phyloP scores from a whole-genome alignment of 2,329 filamentous ascomycete genomes.

The Lachnellula subtilissima region DNA sequence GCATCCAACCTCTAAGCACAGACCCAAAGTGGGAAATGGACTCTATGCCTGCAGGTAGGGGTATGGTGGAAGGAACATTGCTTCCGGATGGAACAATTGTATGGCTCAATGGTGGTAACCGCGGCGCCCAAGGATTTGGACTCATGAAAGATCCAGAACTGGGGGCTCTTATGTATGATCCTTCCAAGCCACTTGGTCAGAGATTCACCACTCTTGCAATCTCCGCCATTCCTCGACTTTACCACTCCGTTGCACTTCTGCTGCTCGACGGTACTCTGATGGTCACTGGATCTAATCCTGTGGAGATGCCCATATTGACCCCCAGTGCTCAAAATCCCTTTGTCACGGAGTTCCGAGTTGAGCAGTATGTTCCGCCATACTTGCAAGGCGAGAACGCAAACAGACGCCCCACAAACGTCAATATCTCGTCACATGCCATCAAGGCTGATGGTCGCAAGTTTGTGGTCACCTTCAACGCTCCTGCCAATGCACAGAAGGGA shows the following conservation, averaged over 20 bases:
- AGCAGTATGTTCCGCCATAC: conserved; percentile 58
- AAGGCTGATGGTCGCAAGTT: conserved; percentile 40
- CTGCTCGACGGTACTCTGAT: conserved; percentile 56
- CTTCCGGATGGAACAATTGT: conserved; percentile 56
- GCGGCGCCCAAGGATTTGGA: conserved; percentile 56
- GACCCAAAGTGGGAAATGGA: conserved; percentile 53
- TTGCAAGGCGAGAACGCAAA: conserved; percentile 46
- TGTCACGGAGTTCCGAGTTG: conserved; percentile 57
- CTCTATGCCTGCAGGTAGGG: conserved; percentile 51
- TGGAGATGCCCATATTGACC: conserved; percentile 50
- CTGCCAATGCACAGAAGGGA: conserved; percentile 37
- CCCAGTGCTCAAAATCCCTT: conserved; percentile 43
- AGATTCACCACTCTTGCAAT: conserved; percentile 43
- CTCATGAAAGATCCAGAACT: conserved; percentile 49
- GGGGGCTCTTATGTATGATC: conserved; percentile 54
- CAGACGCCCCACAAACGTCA: conserved; percentile 44
- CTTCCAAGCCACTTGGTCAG: conserved; percentile 43
- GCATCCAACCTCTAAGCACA: conserved; percentile 46
- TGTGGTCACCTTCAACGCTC: conserved; percentile 43
- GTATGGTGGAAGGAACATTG: conserved; percentile 56
- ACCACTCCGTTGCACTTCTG: conserved; percentile 56
- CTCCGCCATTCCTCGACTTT: conserved; percentile 45
- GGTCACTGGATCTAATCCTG: conserved; percentile 56
- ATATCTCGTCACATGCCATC: conserved; percentile 41
- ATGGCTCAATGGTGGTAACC: conserved; percentile 54